Evolutionary conservation across 805 yeast genomes (phyloP), one percentile per base, ranked within the genome.

Genomic region (Aciculoconidium aculeatum): DNA sequence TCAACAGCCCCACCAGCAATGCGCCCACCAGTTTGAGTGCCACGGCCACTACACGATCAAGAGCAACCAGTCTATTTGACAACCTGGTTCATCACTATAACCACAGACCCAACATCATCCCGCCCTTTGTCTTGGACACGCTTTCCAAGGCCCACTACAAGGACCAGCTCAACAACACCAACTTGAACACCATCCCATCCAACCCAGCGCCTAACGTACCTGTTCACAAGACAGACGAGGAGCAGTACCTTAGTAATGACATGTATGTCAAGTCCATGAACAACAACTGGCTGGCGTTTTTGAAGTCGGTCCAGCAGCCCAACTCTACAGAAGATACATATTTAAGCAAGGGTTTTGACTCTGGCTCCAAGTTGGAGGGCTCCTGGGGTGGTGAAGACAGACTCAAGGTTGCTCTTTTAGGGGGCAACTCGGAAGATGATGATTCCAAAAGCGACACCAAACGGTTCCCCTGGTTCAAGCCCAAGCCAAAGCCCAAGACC

Each of bases 381-480:
- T 57, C 66, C 12, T 83, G 92, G 92, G 77, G 78, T 19, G 94
- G 94, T 21, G 84, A 70, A 33, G 71, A 71, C 32, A 54, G 87
- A 35, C 58, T 83, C 37, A 67, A 70, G 32, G 61, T 57, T 25
- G 72, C 77, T 16, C 68, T 77, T 37, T 52, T 70, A 34, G n/a
- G n/a, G n/a, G 66, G 67, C 9, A 35, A 45, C 9, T 42, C 48
- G 3, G 66, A 58, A 14, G 52, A 52, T 20, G 51, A 47, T 27
- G 48, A 53, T 11, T 41, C 43, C 25, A 43, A 21, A 11, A 26
- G 34, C 18, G 34, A 35, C 24, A 32, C 22, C 5, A 18, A 18
- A 18, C 21, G 21, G 10, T 9, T 32, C 14, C 27, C 39, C 15
- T 11, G 42, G 10, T 40, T 47, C 12, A 17, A 34, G 7, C 14